Conservation (phyloP, 768 basidiomycete species). For the Lactifluus echinatus region DNA sequence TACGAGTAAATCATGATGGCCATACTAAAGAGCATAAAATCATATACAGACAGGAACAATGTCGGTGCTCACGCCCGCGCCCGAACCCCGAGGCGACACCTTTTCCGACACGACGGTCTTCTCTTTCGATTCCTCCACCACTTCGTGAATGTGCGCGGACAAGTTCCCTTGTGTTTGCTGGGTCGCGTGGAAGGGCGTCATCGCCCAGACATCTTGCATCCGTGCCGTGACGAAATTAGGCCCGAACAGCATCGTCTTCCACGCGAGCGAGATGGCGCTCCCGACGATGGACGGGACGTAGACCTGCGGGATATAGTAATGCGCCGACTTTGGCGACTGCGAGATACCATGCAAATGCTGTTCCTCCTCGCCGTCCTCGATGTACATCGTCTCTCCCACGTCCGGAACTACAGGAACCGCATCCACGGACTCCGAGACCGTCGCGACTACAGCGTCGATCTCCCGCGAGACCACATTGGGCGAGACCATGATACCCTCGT, state of each 20-base stretch:
- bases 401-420: conserved; percentile 15
- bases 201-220: conserved; percentile 27
- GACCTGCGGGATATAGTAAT: conserved; percentile 12
- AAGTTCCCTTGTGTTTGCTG: conserved; percentile 1
- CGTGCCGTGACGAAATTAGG: conserved; percentile 27
- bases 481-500: conserved; percentile 27
- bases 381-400: conserved; percentile 13
- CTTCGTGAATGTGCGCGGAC: conserved; percentile 8
- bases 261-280: conserved; percentile 26
- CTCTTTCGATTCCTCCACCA: conserved; percentile 9
- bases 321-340: conserved; percentile 21
- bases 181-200: conserved; percentile 22
- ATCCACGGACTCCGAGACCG: conserved; percentile 15
- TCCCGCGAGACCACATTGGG: conserved; percentile 24
- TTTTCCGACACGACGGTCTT: conserved; percentile 16
- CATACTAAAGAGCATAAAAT: conserved; percentile 28
- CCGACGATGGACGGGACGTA: conserved; percentile 25
- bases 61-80: conserved; percentile 23
- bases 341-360: no score
- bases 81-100: conserved; percentile 10
- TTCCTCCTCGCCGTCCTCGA: conserved; percentile 10
- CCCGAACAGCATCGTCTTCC: conserved; percentile 28
- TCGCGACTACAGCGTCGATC: conserved; percentile 14
- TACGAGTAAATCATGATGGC: conserved; percentile 11
- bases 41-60: conserved; percentile 43